Evolutionary conservation across 495 filamentous ascomycete genomes (phyloP).

Genomic region (Ramalina peruviana): DNA sequence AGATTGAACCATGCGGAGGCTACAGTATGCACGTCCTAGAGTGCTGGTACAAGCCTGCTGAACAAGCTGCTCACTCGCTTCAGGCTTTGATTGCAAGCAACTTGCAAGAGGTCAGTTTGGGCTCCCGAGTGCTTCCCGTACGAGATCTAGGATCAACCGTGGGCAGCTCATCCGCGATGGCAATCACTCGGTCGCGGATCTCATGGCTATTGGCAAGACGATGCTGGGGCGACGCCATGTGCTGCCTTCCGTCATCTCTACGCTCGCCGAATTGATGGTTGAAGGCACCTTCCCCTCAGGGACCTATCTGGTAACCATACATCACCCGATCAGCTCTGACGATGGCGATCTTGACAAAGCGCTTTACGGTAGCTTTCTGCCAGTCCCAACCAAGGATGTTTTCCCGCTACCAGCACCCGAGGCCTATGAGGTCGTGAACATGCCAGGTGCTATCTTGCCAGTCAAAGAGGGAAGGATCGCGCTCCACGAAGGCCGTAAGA

Average conservation of each 20-base stretch:
- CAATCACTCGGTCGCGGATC: conserved; percentile 74
- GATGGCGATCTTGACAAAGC: conserved; percentile 79
- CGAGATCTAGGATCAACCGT: not conserved
- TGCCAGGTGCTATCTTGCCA: conserved; percentile 67
- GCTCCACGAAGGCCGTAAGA: conserved; percentile 61
- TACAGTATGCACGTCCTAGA: conserved; percentile 39
- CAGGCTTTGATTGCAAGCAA: conserved; percentile 83
- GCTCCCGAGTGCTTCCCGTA: not conserved
- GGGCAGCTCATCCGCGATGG: conserved; percentile 86
- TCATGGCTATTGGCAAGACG: conserved; percentile 80
- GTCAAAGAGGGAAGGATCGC: conserved; percentile 49
- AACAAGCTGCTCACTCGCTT: not conserved
- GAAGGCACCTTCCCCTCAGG: conserved; percentile 88
- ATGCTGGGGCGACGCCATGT: conserved; percentile 95
- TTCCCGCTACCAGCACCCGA: conserved; percentile 51
- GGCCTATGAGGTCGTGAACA: conserved; percentile 48
- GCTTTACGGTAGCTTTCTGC: conserved; percentile 85
- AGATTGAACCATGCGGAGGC: conserved; percentile 87
- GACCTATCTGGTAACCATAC: conserved; percentile 90
- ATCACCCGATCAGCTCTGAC: conserved; percentile 74
- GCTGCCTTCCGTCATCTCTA: conserved; percentile 60
- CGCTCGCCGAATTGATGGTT: conserved; percentile 73
- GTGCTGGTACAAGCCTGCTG: conserved; percentile 3
- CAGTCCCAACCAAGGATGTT: conserved; percentile 49
- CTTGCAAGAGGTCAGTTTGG: conserved; percentile 60